Percentiles rank a stretch among this genome's conserved stretches.
Conservation (phyloP, 176 grass and related monocot genomes). For the Lolium perenne region DNA sequence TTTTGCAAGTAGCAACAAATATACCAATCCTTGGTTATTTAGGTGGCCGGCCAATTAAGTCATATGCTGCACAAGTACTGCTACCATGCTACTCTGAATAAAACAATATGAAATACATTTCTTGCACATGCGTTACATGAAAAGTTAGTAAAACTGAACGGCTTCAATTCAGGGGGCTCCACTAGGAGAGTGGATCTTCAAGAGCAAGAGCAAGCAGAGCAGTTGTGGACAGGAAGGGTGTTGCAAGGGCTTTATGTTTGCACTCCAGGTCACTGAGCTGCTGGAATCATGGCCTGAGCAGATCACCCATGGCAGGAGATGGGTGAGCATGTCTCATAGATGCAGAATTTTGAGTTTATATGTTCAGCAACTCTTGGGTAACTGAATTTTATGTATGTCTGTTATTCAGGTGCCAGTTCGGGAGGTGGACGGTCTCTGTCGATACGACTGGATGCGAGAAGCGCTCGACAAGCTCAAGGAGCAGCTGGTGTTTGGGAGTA, state of each 20-base stretch:
- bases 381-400: background rate
- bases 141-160: no score
- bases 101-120: no score
- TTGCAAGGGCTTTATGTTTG: slow-evolving; percentile 79
- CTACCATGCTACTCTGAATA: no score
- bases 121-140: no score
- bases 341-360: background rate
- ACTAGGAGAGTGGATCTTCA: slow-evolving; percentile 59
- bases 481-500: slow-evolving; percentile 36
- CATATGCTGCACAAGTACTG: no score
- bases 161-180: no score
- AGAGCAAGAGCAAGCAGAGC: slow-evolving; percentile 73
- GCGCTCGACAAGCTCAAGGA: slow-evolving; percentile 58
- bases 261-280: slow-evolving; percentile 70
- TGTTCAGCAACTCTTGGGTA: background rate
- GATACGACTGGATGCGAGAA: slow-evolving; percentile 82
- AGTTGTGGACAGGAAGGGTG: slow-evolving; percentile 58
- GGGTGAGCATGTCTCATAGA: slow-evolving; percentile 42
- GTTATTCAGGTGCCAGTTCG: slow-evolving; percentile 50
- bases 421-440: slow-evolving; percentile 57
- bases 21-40: no score
- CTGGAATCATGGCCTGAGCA: slow-evolving; percentile 76
- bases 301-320: slow-evolving; percentile 62
- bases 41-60: no score
- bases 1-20: no score